These are phyloP conservation scores for Trichocomaceae sp. DNA, from an alignment of 2,329 filamentous ascomycete genomes.

Conservation along the genomic window DNA sequence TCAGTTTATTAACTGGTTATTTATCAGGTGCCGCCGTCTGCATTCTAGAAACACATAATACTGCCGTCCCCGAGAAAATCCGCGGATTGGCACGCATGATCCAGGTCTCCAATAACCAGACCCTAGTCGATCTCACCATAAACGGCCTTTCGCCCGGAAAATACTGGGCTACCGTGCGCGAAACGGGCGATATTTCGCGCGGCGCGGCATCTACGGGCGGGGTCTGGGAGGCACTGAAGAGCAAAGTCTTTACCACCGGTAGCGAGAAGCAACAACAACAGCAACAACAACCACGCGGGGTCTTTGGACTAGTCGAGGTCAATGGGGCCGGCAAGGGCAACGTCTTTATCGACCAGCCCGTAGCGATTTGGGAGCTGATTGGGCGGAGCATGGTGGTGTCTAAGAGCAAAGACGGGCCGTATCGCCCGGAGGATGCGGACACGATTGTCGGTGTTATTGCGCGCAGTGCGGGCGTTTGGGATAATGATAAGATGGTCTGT, in stretches of 20 bases:
- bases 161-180: constrained; percentile 78
- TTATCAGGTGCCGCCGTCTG: constrained; percentile 58
- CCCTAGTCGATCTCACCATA: constrained; percentile 80
- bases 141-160: constrained; percentile 72
- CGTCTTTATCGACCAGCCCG: constrained; percentile 71
- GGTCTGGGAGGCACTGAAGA: constrained; percentile 61
- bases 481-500: constrained; percentile 97
- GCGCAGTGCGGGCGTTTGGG: constrained; percentile 94
- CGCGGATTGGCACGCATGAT: constrained; percentile 89
- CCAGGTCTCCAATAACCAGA: constrained; percentile 70
- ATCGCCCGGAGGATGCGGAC: constrained; percentile 68
- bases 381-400: constrained; percentile 86
- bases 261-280: constrained; percentile 17
- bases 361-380: constrained; percentile 94
- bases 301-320: constrained; percentile 70
- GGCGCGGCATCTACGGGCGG: constrained; percentile 77
- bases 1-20: background rate
- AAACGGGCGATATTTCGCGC: constrained; percentile 77
- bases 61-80: constrained; percentile 58
- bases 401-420: constrained; percentile 54
- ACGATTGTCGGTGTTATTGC: constrained; percentile 92
- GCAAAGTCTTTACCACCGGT: constrained; percentile 32
- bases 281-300: constrained; percentile 45
- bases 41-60: constrained; percentile 81
- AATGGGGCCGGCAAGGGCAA: constrained; percentile 68